Conservation (phyloP, 257 asterid species). For the Fraxinus cuspidata region DNA sequence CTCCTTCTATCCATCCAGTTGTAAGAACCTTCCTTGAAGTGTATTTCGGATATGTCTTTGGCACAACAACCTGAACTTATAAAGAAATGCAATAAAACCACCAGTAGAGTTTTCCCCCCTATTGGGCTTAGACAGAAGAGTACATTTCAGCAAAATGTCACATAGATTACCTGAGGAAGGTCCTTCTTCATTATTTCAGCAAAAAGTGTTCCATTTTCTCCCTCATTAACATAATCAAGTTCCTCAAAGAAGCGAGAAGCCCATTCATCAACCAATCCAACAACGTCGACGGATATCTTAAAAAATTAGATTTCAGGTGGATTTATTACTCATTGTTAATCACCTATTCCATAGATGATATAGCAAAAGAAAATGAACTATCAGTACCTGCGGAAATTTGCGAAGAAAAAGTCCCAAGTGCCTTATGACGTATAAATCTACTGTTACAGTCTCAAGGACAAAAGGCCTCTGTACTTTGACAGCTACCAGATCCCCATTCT, state of each 20-base stretch:
- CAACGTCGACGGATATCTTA: conserved; percentile 88
- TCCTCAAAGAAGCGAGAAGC: conserved; percentile 99
- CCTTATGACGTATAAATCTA: conserved; percentile 85
- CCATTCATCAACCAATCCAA: conserved; percentile 99
- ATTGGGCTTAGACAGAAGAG: background rate
- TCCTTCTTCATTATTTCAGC: conserved; percentile 97
- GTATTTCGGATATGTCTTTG: conserved; percentile 75
- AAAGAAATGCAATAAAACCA: conserved; percentile 9
- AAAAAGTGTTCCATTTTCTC: conserved; percentile 88
- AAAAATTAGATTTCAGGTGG: background rate
- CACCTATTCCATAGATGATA: conserved; percentile 18
- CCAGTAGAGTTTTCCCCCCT: background rate
- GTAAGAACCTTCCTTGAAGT: conserved; percentile 98
- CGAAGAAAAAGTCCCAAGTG: conserved; percentile 86
- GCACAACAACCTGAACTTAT: conserved; percentile 78
- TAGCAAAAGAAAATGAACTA: conserved; percentile 22
- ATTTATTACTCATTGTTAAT: conserved; percentile 8
- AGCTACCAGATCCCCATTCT: conserved; percentile 94
- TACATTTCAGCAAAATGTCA: background rate
- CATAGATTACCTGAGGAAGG: conserved; percentile 82
- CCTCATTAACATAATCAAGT: conserved; percentile 96
- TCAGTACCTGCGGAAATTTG: conserved; percentile 86
- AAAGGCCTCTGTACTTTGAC: conserved; percentile 98
- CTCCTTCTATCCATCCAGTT: conserved; percentile 93
- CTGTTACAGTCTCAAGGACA: conserved; percentile 98